Base-by-base conservation (phyloP, 495 filamentous ascomycete species). In the Xylaria venustula region DNA sequence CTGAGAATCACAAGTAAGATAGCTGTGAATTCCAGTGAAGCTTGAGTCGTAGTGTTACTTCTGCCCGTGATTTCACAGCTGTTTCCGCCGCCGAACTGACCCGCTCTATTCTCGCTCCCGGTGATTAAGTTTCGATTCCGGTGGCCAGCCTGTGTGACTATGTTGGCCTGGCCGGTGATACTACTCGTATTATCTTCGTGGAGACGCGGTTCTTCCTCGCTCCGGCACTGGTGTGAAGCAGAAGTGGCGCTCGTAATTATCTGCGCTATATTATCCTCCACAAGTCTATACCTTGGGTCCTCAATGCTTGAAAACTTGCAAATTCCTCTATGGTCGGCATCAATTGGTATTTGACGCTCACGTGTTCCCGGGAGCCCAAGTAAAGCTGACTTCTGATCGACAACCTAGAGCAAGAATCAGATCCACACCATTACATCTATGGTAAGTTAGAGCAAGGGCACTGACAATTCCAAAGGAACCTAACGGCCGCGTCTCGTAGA, bases 401-500 rank as follows among this genome's bases (percentile, higher is more conserved):
- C 71, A 55, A 73, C 61, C 69, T 71, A 44, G 44, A 26, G 20
- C 3, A 12, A 30, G 19, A 48, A 30, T 60, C 45, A 63, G 57
- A 14, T 58, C 14, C 15, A 44, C 2, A n/a, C n/a, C 32, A 17
- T 8, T 19, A n/a, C 41, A 5, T 28, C 19, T 4, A n/a, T 32
- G 26, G 23, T 53, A 15, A 3, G 23, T 23, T 0, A n/a, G 44
- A 34, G 17, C 14, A 3, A 20, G 23, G 17, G 15, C 6, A 56
- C 59, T 49, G 22, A 66, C 64, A 11, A 66, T 51, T 7, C 64
- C 64, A 2, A 63, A 42, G 3, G 20, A 30, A 34, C 55, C 45
- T 4, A 66, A 46, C 3, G 51, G 68, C 28, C 58, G 50, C 7
- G 71, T 69, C 48, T 73, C 71, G 34, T 71, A 73, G 15, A 73